Evolutionary conservation across 2,329 filamentous ascomycete genomes (phyloP).

Genomic region (Diplodia seriata): DNA sequence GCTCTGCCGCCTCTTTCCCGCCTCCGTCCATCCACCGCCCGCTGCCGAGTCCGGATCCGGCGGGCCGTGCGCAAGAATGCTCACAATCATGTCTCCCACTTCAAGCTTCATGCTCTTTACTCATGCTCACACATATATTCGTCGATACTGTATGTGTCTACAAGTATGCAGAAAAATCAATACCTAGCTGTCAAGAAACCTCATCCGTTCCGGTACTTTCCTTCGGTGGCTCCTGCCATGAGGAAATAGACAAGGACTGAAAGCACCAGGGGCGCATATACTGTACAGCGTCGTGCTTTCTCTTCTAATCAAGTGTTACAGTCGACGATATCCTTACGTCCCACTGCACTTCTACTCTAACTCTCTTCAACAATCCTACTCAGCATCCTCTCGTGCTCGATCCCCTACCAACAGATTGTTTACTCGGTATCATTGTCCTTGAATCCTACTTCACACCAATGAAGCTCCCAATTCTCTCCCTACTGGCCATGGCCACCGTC

Average conservation of each 20-base stretch:
- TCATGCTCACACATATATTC: not conserved
- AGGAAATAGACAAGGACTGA: not conserved
- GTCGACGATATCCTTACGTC: not conserved
- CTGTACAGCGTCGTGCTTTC: not conserved
- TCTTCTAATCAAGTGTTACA: not conserved
- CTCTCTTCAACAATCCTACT: not conserved
- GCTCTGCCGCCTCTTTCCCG: not conserved
- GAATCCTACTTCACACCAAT: not conserved
- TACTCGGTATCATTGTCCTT: not conserved
- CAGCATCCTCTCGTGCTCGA: not conserved
- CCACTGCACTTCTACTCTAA: not conserved
- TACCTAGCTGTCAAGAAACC: not conserved
- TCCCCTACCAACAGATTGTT: not conserved
- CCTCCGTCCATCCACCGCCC: not conserved
- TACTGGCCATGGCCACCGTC: constrained; percentile 1
- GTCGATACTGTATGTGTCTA: not conserved
- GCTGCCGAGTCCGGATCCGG: constrained; percentile 8
- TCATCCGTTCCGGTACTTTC: not conserved
- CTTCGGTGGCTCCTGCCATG: not conserved
- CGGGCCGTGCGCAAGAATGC: not conserved
- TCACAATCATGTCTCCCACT: not conserved
- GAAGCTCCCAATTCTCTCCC: not conserved
- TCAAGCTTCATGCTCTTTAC: not conserved
- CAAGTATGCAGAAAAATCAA: not conserved
- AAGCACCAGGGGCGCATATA: not conserved